Percentiles rank a stretch among this genome's conserved stretches.
Evolutionary conservation across 345 rosid species (phyloP).

Genomic region (Eucalyptus tenuipes): DNA sequence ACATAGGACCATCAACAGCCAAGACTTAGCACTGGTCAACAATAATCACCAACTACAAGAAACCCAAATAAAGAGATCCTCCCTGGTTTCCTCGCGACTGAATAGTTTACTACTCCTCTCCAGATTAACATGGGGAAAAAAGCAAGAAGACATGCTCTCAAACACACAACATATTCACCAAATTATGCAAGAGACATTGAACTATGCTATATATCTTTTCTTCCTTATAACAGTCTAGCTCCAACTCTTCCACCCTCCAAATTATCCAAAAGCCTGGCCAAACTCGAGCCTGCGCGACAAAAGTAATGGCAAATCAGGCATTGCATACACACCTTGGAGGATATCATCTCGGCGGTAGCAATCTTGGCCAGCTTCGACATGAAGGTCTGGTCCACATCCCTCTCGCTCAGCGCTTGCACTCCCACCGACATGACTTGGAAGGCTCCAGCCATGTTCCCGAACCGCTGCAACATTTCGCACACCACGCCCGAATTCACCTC

Average conservation of each 20-base stretch:
- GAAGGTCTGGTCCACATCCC: slow-evolving; percentile 61
- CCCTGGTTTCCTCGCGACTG: background rate
- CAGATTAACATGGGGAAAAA: background rate
- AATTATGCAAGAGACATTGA: background rate
- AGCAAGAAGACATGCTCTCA: background rate
- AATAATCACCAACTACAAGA: background rate
- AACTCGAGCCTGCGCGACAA: background rate
- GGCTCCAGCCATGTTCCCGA: slow-evolving; percentile 87
- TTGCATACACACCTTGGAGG: slow-evolving; percentile 53
- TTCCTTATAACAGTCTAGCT: background rate
- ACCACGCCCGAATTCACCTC: background rate
- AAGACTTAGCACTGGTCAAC: background rate
- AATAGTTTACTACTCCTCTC: background rate
- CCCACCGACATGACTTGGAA: slow-evolving; percentile 90
- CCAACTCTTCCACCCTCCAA: background rate
- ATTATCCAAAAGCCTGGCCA: background rate
- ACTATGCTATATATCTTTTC: background rate
- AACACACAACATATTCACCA: background rate
- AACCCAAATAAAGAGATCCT: background rate
- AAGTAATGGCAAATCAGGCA: background rate
- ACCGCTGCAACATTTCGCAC: slow-evolving; percentile 38
- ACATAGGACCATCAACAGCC: background rate
- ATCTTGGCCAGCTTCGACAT: slow-evolving; percentile 86
- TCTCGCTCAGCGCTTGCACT: slow-evolving; percentile 45
- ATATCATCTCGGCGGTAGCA: slow-evolving; percentile 85